These are phyloP conservation scores for Torulaspora microellipsoides DNA, from an alignment of 805 yeast species.

Conservation along the genomic window DNA sequence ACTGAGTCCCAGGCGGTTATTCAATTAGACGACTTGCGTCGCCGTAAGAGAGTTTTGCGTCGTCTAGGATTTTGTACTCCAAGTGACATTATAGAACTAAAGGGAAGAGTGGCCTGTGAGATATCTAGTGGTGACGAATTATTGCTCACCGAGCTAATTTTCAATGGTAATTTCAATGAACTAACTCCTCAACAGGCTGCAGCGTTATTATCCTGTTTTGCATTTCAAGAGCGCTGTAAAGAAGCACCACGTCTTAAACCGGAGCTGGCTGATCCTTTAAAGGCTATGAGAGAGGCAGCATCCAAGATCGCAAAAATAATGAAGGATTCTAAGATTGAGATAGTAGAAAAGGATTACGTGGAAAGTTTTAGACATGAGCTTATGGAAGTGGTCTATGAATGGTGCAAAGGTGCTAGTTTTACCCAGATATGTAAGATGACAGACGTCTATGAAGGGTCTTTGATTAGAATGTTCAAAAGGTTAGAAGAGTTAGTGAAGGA, in stretches of 20 bases:
- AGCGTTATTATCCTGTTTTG: slow-evolving; percentile 87
- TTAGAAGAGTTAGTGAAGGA: slow-evolving; percentile 91
- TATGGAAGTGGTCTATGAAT: slow-evolving; percentile 94
- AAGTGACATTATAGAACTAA: slow-evolving; percentile 86
- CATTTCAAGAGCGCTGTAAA: slow-evolving; percentile 92
- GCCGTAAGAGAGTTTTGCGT: slow-evolving; percentile 87
- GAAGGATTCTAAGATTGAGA: slow-evolving; percentile 83
- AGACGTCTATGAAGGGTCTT: slow-evolving; percentile 95
- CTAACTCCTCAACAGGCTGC: slow-evolving; percentile 88
- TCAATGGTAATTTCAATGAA: slow-evolving; percentile 92
- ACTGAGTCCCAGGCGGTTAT: slow-evolving; percentile 84
- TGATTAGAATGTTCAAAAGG: slow-evolving; percentile 91
- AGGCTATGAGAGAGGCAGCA: slow-evolving; percentile 88
- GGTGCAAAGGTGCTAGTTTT: slow-evolving; percentile 96
- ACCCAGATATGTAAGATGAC: slow-evolving; percentile 98
- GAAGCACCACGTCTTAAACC: slow-evolving; percentile 82
- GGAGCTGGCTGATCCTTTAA: slow-evolving; percentile 87
- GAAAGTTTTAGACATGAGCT: slow-evolving; percentile 88
- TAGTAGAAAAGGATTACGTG: slow-evolving; percentile 87
- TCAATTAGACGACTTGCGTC: slow-evolving; percentile 89
- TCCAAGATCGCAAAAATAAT: slow-evolving; percentile 82
- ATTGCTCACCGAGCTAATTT: slow-evolving; percentile 82
- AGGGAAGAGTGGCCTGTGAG: slow-evolving; percentile 97
- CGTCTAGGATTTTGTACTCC: slow-evolving; percentile 85
- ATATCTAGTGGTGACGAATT: slow-evolving; percentile 86